Conservation (phyloP, 495 filamentous ascomycete species). For the Aspergillus indologenus region DNA sequence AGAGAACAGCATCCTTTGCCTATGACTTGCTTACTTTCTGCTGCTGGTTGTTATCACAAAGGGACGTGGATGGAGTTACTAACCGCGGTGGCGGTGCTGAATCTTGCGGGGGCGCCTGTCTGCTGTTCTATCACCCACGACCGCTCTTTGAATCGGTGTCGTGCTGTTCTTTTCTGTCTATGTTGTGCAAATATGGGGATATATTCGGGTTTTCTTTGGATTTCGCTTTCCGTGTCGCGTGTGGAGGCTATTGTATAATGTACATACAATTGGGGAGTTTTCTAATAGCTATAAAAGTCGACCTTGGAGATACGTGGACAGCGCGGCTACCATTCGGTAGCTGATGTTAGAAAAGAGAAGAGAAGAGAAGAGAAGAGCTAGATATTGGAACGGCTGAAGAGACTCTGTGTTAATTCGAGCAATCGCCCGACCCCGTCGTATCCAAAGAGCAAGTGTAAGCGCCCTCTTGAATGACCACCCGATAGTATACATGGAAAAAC, state of each 20-base stretch:
- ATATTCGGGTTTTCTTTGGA: slow-evolving; percentile 23
- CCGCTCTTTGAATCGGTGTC: slow-evolving; percentile 6
- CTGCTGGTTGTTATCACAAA: background rate
- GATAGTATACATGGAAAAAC: too few species aligned
- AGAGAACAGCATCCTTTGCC: background rate
- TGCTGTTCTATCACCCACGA: background rate
- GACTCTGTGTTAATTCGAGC: background rate
- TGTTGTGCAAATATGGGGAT: slow-evolving; percentile 17
- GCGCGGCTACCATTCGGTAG: background rate
- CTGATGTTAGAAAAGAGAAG: background rate
- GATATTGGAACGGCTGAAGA: background rate
- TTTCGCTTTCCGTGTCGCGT: slow-evolving; percentile 14
- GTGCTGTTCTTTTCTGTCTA: slow-evolving; percentile 17
- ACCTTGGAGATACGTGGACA: slow-evolving; percentile 1
- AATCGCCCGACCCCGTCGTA: background rate
- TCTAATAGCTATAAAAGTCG: slow-evolving; percentile 23
- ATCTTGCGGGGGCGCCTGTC: slow-evolving; percentile 4
- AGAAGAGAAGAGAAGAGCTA: too few species aligned
- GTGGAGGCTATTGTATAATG: slow-evolving; percentile 27
- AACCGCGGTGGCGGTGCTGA: slow-evolving; percentile 9
- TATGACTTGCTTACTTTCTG: background rate
- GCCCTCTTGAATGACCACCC: background rate
- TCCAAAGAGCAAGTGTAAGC: background rate
- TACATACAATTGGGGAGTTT: slow-evolving; percentile 21
- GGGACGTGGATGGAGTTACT: background rate